Evolutionary conservation across 2,329 filamentous ascomycete species (phyloP).

Genomic region (Fusarium marasasianum): DNA sequence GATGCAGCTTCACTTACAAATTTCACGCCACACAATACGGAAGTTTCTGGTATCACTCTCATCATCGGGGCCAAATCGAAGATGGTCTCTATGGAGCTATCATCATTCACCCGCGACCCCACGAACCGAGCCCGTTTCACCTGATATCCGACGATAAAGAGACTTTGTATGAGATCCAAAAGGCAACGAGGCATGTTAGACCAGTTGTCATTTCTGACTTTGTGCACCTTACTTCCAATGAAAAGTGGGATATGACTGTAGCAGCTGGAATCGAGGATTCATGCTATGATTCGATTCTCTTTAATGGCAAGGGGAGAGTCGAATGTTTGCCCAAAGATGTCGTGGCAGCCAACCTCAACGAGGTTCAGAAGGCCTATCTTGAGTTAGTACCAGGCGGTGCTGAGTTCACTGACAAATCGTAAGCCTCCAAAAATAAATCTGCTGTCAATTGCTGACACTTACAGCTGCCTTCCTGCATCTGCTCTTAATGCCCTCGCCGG

Average conservation of each 20-base stretch:
- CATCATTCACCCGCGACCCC: slow-evolving; percentile 53
- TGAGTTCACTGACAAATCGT: slow-evolving; percentile 55
- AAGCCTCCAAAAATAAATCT: not conserved
- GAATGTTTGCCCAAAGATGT: slow-evolving; percentile 59
- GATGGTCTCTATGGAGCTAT: slow-evolving; percentile 69
- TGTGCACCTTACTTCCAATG: slow-evolving; percentile 61
- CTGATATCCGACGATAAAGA: slow-evolving; percentile 54
- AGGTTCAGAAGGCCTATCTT: slow-evolving; percentile 46
- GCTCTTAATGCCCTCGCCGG: slow-evolving; percentile 50
- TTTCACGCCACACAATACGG: slow-evolving; percentile 67
- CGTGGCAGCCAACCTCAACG: slow-evolving; percentile 51
- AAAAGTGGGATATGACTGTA: slow-evolving; percentile 56
- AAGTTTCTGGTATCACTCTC: slow-evolving; percentile 70
- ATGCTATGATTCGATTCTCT: slow-evolving; percentile 68
- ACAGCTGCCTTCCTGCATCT: slow-evolving; percentile 45
- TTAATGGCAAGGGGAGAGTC: slow-evolving; percentile 69
- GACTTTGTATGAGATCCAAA: slow-evolving; percentile 54
- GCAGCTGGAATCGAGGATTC: slow-evolving; percentile 58
- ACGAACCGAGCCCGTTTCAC: slow-evolving; percentile 56
- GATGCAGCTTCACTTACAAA: slow-evolving; percentile 59
- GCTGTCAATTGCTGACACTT: not conserved
- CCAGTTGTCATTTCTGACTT: slow-evolving; percentile 66
- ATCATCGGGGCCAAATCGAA: slow-evolving; percentile 63
- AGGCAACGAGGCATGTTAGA: slow-evolving; percentile 57
- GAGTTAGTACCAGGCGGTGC: slow-evolving; percentile 40